These are phyloP conservation scores for Fusarium pininemorale DNA, from an alignment of 2,329 filamentous ascomycete species.

Conservation along the genomic window DNA sequence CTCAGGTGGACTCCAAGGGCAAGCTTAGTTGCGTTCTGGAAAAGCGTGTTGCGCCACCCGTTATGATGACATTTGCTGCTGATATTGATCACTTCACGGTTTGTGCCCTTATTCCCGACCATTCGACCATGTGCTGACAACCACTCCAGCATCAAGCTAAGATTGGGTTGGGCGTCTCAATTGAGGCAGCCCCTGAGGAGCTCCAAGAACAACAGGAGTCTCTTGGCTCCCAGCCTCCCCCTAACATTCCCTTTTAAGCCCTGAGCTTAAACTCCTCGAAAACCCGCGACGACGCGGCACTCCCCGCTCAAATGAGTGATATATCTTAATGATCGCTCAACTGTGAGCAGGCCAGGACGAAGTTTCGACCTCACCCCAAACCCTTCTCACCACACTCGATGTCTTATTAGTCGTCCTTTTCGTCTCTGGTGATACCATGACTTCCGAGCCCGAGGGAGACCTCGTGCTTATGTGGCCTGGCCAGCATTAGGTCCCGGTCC, in stretches of 20 bases:
- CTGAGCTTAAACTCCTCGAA: slow-evolving; percentile 21
- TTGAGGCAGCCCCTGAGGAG: slow-evolving; percentile 86
- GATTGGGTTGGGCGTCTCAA: slow-evolving; percentile 91
- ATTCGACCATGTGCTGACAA: slow-evolving; percentile 25
- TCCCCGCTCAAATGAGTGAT: slow-evolving; percentile 35
- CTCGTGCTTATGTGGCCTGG: slow-evolving; percentile 13
- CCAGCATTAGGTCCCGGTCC: slow-evolving; percentile 11
- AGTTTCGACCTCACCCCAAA: slow-evolving; percentile 26
- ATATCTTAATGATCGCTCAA: slow-evolving; percentile 43
- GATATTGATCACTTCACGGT: slow-evolving; percentile 97
- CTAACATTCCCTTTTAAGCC: slow-evolving; percentile 73
- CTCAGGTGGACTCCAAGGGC: slow-evolving; percentile 93
- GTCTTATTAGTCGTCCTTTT: slow-evolving; percentile 45
- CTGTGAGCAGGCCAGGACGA: slow-evolving; percentile 36
- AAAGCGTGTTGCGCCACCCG: slow-evolving; percentile 92
- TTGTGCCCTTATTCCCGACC: slow-evolving; percentile 53
- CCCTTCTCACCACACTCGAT: slow-evolving; percentile 34
- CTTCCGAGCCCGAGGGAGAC: slow-evolving; percentile 1
- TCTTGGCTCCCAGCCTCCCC: slow-evolving; percentile 58
- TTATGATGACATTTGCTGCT: slow-evolving; percentile 93
- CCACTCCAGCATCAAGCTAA: slow-evolving; percentile 86
- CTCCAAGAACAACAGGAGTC: slow-evolving; percentile 84
- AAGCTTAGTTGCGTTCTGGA: slow-evolving; percentile 93
- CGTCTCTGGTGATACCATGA: slow-evolving; percentile 36
- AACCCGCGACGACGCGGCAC: slow-evolving; percentile 29